These are phyloP conservation scores for Grosmannia penicillata DNA, from an alignment of 2,329 filamentous ascomycete species.

Conservation along the genomic window DNA sequence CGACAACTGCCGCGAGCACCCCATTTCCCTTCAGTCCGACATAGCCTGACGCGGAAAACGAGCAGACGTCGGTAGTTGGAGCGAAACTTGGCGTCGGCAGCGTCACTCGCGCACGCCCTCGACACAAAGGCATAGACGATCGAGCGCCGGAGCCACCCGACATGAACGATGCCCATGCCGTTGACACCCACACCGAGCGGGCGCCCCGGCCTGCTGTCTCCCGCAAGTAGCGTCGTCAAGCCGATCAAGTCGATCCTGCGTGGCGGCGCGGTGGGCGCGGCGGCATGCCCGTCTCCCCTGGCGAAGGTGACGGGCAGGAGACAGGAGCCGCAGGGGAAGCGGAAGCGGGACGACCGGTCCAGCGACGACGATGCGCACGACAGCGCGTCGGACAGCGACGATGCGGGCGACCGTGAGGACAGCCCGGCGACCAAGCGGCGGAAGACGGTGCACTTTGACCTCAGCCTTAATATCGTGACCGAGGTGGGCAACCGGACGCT, in stretches of 20 bases:
- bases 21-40: too few relatives aligned
- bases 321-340: constrained; percentile 1
- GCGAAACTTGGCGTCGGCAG: too few relatives aligned
- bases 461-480: constrained; percentile 40
- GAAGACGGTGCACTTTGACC: constrained; percentile 41
- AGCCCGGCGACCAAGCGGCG: constrained; percentile 37
- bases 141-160: too few relatives aligned
- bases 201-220: not conserved
- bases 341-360: constrained; percentile 6
- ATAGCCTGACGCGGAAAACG: too few relatives aligned
- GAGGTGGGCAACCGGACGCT: constrained; percentile 33
- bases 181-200: constrained; percentile 1
- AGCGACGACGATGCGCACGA: too few relatives aligned
- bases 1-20: too few relatives aligned
- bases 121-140: too few relatives aligned
- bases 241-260: constrained; percentile 10
- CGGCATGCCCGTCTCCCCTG: too few relatives aligned
- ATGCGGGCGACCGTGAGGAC: not conserved
- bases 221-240: not conserved
- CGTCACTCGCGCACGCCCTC: too few relatives aligned
- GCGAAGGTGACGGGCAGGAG: too few relatives aligned
- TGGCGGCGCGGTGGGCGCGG: not conserved
- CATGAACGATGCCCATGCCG: constrained; percentile 3
- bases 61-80: too few relatives aligned
- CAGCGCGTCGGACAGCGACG: constrained; percentile 1